Percentiles rank a stretch among this genome's conserved stretches.
These are phyloP conservation scores for Lasiosphaeriaceae sp. DNA, from an alignment of 495 filamentous ascomycete species.

Conservation along the genomic window DNA sequence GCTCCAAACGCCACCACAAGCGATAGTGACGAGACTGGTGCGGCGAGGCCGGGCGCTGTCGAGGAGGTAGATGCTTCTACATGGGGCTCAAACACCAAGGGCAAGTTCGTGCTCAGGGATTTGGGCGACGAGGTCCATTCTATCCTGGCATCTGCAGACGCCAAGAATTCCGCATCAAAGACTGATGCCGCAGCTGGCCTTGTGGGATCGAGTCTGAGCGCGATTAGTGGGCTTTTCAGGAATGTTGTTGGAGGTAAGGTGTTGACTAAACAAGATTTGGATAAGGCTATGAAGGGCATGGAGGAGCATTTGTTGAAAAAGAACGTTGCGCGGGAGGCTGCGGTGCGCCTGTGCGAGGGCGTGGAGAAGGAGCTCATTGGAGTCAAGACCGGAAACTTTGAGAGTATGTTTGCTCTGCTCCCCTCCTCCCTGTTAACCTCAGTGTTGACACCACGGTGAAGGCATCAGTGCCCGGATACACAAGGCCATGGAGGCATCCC, in stretches of 20 bases:
- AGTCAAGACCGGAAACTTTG: conserved; percentile 88
- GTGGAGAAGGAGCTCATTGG: conserved; percentile 86
- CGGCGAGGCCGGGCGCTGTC: conserved; percentile 44
- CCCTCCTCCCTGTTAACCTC: not conserved
- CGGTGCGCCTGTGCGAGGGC: conserved; percentile 83
- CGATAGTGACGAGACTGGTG: conserved; percentile 50
- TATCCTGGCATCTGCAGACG: conserved; percentile 70
- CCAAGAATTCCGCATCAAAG: conserved; percentile 51
- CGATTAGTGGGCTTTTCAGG: conserved; percentile 81
- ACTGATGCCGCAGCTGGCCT: conserved; percentile 51
- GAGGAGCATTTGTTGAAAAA: conserved; percentile 92
- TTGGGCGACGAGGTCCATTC: conserved; percentile 89
- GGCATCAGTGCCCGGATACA: conserved; percentile 76
- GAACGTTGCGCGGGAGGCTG: conserved; percentile 94
- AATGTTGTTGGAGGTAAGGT: conserved; percentile 94
- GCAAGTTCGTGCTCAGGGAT: conserved; percentile 91
- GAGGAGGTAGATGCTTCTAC: conserved; percentile 72
- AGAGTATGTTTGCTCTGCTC: conserved; percentile 54
- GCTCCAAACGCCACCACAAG: conserved; percentile 42
- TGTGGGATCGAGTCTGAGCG: conserved; percentile 70
- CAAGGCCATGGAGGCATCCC: conserved; percentile 80
- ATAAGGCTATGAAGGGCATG: conserved; percentile 92
- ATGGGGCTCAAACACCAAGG: conserved; percentile 84
- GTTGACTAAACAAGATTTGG: conserved; percentile 78
- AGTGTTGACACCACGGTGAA: conserved; percentile 18